Evolutionary conservation across 176 grass and related monocot species (phyloP).

Genomic region (Eragrostis nindensis): DNA sequence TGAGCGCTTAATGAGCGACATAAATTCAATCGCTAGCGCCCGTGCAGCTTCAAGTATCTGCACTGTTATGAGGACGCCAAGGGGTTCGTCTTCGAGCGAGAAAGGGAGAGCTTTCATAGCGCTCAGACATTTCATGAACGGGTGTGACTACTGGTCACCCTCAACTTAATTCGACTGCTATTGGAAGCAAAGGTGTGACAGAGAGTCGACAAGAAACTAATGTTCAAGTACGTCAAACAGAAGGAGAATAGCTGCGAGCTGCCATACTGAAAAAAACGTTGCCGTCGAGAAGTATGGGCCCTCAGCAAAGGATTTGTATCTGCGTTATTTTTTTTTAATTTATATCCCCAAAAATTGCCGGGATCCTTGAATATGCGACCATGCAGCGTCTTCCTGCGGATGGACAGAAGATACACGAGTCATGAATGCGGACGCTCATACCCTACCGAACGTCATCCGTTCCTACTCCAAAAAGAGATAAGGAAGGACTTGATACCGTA

Average conservation of each 20-base stretch:
- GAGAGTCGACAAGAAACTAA: not conserved
- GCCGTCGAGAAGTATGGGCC: not conserved
- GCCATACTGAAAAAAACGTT: not conserved
- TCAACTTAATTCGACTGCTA: not conserved
- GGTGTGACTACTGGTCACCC: not conserved
- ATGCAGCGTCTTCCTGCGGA: not conserved
- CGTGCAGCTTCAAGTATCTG: not conserved
- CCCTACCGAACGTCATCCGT: not conserved
- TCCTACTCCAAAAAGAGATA: slow-evolving; percentile 3
- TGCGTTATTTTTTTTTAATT: not conserved
- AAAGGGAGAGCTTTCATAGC: not conserved
- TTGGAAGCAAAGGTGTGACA: not conserved
- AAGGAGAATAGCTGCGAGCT: not conserved
- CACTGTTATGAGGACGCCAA: not conserved
- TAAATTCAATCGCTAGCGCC: no score
- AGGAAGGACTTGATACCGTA: not conserved
- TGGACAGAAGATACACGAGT: not conserved
- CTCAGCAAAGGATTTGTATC: not conserved
- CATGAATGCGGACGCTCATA: not conserved
- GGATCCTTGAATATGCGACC: not conserved
- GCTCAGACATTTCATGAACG: not conserved
- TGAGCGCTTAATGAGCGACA: no score
- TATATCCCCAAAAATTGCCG: not conserved
- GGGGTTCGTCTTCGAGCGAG: not conserved
- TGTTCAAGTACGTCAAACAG: not conserved